These are phyloP conservation scores for Pleurotus giganteus DNA, from an alignment of 768 basidiomycete species.

Conservation along the genomic window DNA sequence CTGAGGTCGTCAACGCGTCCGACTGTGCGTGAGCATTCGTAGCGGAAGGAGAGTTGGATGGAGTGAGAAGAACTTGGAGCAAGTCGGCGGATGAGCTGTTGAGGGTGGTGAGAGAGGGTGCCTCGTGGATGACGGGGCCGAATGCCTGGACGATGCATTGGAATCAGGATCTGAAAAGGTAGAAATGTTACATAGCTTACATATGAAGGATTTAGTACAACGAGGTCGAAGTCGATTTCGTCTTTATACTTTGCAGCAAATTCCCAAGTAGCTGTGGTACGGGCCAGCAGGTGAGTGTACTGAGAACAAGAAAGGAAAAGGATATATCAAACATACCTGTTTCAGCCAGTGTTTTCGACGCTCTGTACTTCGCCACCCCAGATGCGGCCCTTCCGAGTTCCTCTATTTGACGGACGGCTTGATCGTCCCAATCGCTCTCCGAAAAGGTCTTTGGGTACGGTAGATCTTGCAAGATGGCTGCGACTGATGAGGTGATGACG, in stretches of 20 bases:
- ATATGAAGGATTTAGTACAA: constrained; percentile 50
- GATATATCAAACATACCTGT: too few relatives aligned
- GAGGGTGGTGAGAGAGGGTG: constrained; percentile 26
- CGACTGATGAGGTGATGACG: constrained; percentile 59
- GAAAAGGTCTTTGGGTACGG: constrained; percentile 27
- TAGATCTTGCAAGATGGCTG: constrained; percentile 36
- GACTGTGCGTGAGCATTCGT: not conserved
- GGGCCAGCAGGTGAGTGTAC: not conserved
- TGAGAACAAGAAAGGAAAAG: not conserved
- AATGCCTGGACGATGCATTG: constrained; percentile 19
- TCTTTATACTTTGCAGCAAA: constrained; percentile 36
- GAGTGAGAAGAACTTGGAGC: constrained; percentile 30
- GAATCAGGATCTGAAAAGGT: not conserved
- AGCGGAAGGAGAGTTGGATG: constrained; percentile 9
- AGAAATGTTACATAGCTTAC: constrained; percentile 28
- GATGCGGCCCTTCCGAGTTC: constrained; percentile 47
- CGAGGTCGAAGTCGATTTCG: constrained; percentile 49
- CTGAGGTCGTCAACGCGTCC: constrained; percentile 19
- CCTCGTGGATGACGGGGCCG: constrained; percentile 37
- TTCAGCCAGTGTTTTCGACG: constrained; percentile 62
- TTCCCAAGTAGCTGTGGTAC: constrained; percentile 37
- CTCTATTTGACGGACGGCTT: constrained; percentile 42
- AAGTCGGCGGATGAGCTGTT: constrained; percentile 33
- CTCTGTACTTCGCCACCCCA: constrained; percentile 43
- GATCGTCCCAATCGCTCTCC: constrained; percentile 62